Percentiles rank a stretch among this genome's conserved stretches.
These are phyloP conservation scores for Ceratocystis smalleyi DNA, from an alignment of 2,329 filamentous ascomycete species.

Conservation along the genomic window DNA sequence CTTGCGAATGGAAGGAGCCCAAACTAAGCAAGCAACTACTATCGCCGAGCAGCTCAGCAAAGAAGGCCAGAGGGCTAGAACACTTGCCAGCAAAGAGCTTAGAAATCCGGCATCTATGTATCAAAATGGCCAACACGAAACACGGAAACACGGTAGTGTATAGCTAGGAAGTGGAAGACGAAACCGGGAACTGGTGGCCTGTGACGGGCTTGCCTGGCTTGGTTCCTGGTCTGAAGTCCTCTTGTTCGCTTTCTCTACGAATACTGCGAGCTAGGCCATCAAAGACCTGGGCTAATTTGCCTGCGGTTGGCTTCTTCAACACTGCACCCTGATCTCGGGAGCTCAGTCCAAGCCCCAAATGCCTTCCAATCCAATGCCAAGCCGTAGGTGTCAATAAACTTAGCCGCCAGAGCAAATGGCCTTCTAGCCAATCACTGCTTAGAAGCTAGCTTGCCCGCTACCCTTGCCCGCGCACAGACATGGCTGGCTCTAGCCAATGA, in stretches of 20 bases:
- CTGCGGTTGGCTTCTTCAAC: not conserved
- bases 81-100: not conserved
- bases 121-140: not conserved
- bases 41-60: not conserved
- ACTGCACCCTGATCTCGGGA: too few relatives aligned
- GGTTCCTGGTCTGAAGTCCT: not conserved
- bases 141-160: not conserved
- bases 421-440: not conserved
- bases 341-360: too few relatives aligned
- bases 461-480: not conserved
- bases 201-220: not conserved
- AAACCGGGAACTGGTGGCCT: not conserved
- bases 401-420: slow-evolving; percentile 3
- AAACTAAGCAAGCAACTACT: not conserved
- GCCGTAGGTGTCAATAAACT: slow-evolving; percentile 3
- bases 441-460: not conserved
- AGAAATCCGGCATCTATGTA: not conserved
- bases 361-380: not conserved
- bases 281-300: too few relatives aligned
- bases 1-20: too few relatives aligned
- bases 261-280: too few relatives aligned
- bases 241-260: too few relatives aligned
- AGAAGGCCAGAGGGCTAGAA: not conserved
- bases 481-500: not conserved
- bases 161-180: not conserved